Conservation (phyloP, 371 early-diverging fungal genomes). For the Chytridium lagenaria region DNA sequence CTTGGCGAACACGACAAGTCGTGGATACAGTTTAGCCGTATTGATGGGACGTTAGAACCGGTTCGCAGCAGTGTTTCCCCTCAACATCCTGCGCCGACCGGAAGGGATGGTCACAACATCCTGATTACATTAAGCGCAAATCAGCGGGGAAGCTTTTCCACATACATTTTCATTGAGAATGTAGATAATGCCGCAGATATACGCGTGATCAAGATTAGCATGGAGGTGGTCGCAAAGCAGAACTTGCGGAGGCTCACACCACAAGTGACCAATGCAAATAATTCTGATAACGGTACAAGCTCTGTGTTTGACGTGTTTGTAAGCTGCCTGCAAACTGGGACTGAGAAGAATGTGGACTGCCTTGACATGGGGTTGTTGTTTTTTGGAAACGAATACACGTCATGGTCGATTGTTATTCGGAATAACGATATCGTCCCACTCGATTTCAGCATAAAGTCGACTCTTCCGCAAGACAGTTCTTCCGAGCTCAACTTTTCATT, state of each 20-base stretch:
- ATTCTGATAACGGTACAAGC: background rate
- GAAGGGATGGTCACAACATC: slow-evolving; percentile 54
- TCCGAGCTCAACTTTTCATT: slow-evolving; percentile 74
- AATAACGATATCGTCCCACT: slow-evolving; percentile 73
- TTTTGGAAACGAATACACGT: slow-evolving; percentile 69
- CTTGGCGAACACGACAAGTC: slow-evolving; percentile 56
- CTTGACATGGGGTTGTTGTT: slow-evolving; percentile 70
- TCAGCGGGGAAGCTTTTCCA: slow-evolving; percentile 65
- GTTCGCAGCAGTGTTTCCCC: slow-evolving; percentile 2
- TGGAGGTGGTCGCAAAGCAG: slow-evolving; percentile 75
- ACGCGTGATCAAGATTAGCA: slow-evolving; percentile 66
- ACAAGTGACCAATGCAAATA: background rate
- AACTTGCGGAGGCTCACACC: slow-evolving; percentile 51
- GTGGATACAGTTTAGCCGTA: slow-evolving; percentile 69
- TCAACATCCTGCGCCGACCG: background rate
- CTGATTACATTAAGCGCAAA: slow-evolving; percentile 60
- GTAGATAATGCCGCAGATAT: slow-evolving; percentile 70
- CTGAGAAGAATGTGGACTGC: slow-evolving; percentile 52
- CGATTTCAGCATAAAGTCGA: slow-evolving; percentile 70
- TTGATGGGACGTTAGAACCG: slow-evolving; percentile 68
- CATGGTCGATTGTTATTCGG: slow-evolving; percentile 68
- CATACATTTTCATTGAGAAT: slow-evolving; percentile 72
- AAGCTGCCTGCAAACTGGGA: slow-evolving; percentile 60
- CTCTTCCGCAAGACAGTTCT: slow-evolving; percentile 59
- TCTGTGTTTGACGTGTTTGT: slow-evolving; percentile 71